Evolutionary conservation across 2,329 filamentous ascomycete species (phyloP).

Genomic region (Scedosporium boydii): DNA sequence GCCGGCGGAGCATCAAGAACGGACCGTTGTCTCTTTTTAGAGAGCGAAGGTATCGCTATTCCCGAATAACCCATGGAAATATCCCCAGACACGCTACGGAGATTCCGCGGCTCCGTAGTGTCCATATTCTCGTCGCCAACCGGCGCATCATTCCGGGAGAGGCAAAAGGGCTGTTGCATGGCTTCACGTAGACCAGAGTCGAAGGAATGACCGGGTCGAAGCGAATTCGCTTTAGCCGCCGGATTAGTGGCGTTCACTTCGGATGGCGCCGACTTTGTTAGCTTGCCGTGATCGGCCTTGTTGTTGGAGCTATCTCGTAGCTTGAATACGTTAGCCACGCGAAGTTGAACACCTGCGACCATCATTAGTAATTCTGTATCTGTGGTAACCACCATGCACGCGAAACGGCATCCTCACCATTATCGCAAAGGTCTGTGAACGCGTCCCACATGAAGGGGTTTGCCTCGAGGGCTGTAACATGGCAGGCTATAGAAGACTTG

Average conservation of each 20-base stretch:
- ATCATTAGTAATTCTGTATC: not conserved
- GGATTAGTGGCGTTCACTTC: slow-evolving; percentile 3
- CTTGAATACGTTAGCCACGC: slow-evolving; percentile 10
- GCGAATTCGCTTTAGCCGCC: not conserved
- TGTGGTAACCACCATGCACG: not conserved
- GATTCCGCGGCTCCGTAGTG: not conserved
- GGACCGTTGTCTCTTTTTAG: slow-evolving; percentile 7
- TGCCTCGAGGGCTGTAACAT: slow-evolving; percentile 10
- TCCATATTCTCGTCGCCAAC: slow-evolving; percentile 7
- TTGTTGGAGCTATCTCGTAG: slow-evolving; percentile 5
- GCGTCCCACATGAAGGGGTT: slow-evolving; percentile 15
- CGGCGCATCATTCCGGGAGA: slow-evolving; percentile 1
- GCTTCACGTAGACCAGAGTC: slow-evolving; percentile 4
- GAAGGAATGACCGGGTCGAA: slow-evolving; percentile 1
- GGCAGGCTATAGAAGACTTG: slow-evolving; percentile 9
- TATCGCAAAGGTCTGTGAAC: slow-evolving; percentile 13
- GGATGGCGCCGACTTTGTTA: slow-evolving; percentile 3
- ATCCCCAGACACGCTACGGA: slow-evolving; percentile 4
- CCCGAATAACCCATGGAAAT: slow-evolving; percentile 1
- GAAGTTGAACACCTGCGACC: slow-evolving; percentile 5
- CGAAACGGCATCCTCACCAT: slow-evolving; percentile 3
- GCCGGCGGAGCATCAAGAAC: slow-evolving; percentile 2
- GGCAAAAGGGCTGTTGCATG: slow-evolving; percentile 3
- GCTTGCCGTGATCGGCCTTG: slow-evolving; percentile 2
- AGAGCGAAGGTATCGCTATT: not conserved